Conservation (phyloP, 129 eudicot species). For the Ambrosia trifida region DNA sequence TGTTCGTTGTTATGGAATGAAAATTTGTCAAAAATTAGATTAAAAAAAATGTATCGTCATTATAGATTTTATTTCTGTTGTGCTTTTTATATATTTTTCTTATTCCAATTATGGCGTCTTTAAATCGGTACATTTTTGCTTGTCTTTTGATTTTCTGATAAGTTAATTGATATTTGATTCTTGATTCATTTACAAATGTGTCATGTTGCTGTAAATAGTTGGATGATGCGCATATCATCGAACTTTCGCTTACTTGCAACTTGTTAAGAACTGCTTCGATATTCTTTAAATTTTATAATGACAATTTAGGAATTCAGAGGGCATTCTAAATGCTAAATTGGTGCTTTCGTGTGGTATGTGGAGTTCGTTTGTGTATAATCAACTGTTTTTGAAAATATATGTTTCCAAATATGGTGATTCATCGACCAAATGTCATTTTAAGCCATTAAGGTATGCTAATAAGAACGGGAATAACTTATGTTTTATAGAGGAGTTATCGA, state of each 20-base stretch:
- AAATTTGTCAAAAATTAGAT: too few relatives aligned
- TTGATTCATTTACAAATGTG: background rate
- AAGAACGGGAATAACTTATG: background rate
- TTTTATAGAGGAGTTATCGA: background rate
- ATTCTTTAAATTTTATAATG: background rate
- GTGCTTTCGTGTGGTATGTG: background rate
- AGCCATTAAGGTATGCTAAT: background rate
- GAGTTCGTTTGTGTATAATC: background rate
- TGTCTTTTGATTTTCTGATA: background rate
- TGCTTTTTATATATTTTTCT: background rate
- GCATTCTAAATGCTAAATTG: background rate
- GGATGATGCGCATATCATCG: background rate
- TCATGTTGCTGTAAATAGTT: background rate
- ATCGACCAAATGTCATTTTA: background rate
- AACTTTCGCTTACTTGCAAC: background rate
- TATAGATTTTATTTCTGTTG: background rate
- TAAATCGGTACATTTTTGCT: background rate
- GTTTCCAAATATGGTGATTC: background rate
- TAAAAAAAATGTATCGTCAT: background rate
- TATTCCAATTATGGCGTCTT: background rate
- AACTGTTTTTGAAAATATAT: background rate
- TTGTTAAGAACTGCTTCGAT: background rate
- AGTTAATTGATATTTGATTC: background rate
- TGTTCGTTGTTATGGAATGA: too few relatives aligned
- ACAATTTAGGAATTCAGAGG: background rate